Evolutionary conservation across 2,329 filamentous ascomycete genomes (phyloP), one percentile per base, ranked within the genome.

Genomic region (Clonostachys byssicola): DNA sequence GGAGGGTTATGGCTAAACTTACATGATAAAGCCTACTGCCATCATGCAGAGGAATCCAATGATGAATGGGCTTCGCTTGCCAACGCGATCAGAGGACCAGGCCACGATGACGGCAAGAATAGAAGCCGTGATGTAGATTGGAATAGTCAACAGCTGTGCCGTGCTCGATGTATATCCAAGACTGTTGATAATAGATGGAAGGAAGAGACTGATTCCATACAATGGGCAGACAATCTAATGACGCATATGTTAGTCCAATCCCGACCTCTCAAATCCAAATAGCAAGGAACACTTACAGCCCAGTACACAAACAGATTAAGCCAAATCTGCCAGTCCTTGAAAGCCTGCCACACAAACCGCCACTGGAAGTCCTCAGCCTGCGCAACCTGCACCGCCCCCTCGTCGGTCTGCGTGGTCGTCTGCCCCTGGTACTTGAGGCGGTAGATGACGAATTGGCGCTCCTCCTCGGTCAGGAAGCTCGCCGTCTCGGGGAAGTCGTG

Each of bases 401-500:
- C 46, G 38, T 51, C 38, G 36, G 7, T 39, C 14, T 39, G 14
- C 36, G 14, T 39, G 36, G 36, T n/a, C 4, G 14, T 39, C 36
- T 39, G 36, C 5, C 66, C 67, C 71, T 95, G 89, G n/a, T 77
- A 77, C 50, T 83, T 84, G 18, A 95, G 71, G 1, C 90, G 78
- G 12, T 79, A 78, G 4, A 90, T 70, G 0, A 94, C 86, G 42
- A 89, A 83, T 1, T 75, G 78, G 3, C 86, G 79, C 56, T 95
- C 89, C 34, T 81, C 77, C 9, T 82, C 77, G 0, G 80, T 83
- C 18, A 95, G 74, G 60, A 95, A 95, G 0, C 56, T 77, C 0
- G 89, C 88, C 23, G 87, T 82, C 52, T 90, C 88, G 0, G 91
- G 90, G 55, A 91, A 95, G 57, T 95, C 89, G 54, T 89, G 77